phyloP scores from a whole-genome alignment of 2,329 filamentous ascomycete genomes.

The Coleophoma crateriformis region DNA sequence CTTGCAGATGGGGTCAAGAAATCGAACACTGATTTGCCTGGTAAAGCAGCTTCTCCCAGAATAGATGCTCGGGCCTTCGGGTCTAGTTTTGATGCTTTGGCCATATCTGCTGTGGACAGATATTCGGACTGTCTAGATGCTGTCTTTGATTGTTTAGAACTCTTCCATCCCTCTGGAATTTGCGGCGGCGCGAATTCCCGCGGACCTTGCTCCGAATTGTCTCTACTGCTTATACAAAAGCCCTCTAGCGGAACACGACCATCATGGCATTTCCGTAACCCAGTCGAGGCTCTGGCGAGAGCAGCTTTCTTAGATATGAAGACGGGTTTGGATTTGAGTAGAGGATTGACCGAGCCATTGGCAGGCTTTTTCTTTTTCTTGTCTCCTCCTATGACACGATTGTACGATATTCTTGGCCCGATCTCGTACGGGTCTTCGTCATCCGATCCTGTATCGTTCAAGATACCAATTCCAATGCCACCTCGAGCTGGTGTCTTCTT shows the following conservation, averaged over 20 bases:
- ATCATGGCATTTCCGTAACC: constrained; percentile 72
- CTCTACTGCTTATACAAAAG: constrained; percentile 63
- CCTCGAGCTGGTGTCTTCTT: constrained; percentile 49
- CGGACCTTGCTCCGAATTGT: constrained; percentile 34
- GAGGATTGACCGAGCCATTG: constrained; percentile 54
- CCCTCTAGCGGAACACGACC: constrained; percentile 74
- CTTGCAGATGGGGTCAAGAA: constrained; percentile 76
- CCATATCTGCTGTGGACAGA: constrained; percentile 68
- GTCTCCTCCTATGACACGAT: constrained; percentile 71
- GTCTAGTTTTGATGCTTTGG: constrained; percentile 70
- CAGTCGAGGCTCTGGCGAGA: constrained; percentile 32
- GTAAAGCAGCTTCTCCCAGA: constrained; percentile 74
- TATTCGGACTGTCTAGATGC: constrained; percentile 36
- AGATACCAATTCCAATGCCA: constrained; percentile 79
- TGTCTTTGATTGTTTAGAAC: constrained; percentile 42
- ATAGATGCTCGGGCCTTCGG: constrained; percentile 71
- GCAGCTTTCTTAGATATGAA: constrained; percentile 66
- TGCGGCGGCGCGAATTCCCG: constrained; percentile 55
- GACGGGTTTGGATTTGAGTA: constrained; percentile 61
- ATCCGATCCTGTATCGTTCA: constrained; percentile 92
- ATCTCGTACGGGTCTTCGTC: constrained; percentile 93
- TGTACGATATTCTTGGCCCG: constrained; percentile 86
- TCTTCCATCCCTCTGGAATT: constrained; percentile 71
- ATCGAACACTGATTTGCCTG: constrained; percentile 93
- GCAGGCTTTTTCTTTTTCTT: constrained; percentile 70